Evolutionary conservation across 2,329 filamentous ascomycete genomes (phyloP), one percentile per base, ranked within the genome.

Genomic region (Metarhizium sp.): DNA sequence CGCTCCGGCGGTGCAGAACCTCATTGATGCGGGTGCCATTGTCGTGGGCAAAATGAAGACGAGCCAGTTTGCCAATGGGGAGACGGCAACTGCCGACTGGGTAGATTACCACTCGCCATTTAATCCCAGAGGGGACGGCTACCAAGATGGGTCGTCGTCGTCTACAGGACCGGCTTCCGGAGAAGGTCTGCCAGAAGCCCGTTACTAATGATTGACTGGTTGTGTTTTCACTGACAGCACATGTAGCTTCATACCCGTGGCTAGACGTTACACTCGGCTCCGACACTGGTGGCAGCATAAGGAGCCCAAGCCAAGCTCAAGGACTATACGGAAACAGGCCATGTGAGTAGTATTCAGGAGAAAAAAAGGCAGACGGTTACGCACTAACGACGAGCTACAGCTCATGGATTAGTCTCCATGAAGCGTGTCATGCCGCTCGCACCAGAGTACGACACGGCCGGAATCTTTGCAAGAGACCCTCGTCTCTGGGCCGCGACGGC

Each of bases 21-120:
- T 87, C 2, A 73, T 86, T 34, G 77, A 84, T 59, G 74, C 76
- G 1, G 84, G 84, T 2, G 81, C 78, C 0, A 63, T 77, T 3
- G 58, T 79, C 6, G 66, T 79, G 1, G 76, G 77, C 2, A 76
- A 75, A 61, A 72, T 72, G 59, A 75, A 75, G 57, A 71, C 73
- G 1, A 70, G 69, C 14, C 72, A 76, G 57, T 78, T 79, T 58
- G 76, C 75, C 7, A 66, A 70, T 45, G 61, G 60, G 5, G 64
- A 70, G 58, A 63, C 62, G 4, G 72, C 77, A 1, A 81, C 77
- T 1, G 74, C 72, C 1, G 78, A 82, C 55, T 70, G 63, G 62
- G 64, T 71, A 5, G 68, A 70, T 51, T 65, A 64, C 50, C 69
- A 70, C 49, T 66, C 68, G 2, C 72, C 73, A 3, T 75, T 73